Percentiles rank a stretch among this genome's conserved stretches.
Evolutionary conservation across 371 early-diverging fungal species (phyloP).

Genomic region (Mucor mucedo): DNA sequence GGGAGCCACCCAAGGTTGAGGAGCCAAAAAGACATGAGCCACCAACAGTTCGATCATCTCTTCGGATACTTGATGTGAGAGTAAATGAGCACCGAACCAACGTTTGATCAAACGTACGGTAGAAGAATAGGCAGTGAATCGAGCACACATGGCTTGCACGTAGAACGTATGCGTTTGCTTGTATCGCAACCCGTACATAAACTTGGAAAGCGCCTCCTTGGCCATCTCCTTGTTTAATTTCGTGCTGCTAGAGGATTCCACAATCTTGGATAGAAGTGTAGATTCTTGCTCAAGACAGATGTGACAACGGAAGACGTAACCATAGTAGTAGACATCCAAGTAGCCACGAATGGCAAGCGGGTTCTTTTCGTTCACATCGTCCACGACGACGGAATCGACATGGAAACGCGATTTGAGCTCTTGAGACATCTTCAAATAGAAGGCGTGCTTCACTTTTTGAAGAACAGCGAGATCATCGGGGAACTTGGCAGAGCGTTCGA

Average conservation of each 20-base stretch:
- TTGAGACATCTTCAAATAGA: conserved; percentile 73
- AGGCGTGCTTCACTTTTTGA: conserved; percentile 90
- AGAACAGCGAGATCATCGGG: conserved; percentile 88
- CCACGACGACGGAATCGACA: conserved; percentile 46
- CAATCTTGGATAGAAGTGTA: conserved; percentile 58
- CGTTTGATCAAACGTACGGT: conserved; percentile 85
- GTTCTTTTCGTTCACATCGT: conserved; percentile 50
- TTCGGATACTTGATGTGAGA: conserved; percentile 60
- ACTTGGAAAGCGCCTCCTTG: conserved; percentile 55
- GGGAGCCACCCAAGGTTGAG: conserved; percentile 67
- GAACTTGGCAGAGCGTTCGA: conserved; percentile 87
- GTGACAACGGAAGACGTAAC: conserved; percentile 79
- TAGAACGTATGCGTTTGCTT: conserved; percentile 68
- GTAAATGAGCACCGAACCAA: conserved; percentile 84
- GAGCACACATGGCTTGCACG: conserved; percentile 73
- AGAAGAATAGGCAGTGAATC: conserved; percentile 68
- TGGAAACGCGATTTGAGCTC: conserved; percentile 48
- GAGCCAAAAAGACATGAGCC: conserved; percentile 66
- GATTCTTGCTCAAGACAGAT: conserved; percentile 77
- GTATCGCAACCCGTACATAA: conserved; percentile 56
- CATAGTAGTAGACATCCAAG: conserved; percentile 71
- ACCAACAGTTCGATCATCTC: conserved; percentile 68
- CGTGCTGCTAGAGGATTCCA: conserved; percentile 54
- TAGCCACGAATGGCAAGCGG: conserved; percentile 58
- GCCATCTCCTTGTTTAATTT: conserved; percentile 48